Evolutionary conservation across 2,329 filamentous ascomycete species (phyloP).

Genomic region (Periglandula ipomoeae): DNA sequence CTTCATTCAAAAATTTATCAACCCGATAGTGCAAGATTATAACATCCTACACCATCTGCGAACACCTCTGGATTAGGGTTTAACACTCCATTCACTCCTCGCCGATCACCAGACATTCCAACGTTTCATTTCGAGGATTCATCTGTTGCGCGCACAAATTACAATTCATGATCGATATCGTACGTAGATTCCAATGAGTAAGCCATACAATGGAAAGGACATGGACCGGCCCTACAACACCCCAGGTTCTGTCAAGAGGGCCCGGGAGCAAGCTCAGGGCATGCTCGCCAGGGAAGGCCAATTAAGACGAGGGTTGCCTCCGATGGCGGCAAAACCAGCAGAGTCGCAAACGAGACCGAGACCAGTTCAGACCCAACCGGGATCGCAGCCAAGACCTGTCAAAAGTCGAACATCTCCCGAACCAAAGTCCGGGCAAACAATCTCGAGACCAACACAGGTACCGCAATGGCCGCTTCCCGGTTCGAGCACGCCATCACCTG

Average conservation of each 20-base stretch:
- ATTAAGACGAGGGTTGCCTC: slow-evolving; percentile 11
- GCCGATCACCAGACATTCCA: slow-evolving; percentile 10
- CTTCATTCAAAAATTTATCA: not conserved
- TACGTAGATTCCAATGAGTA: slow-evolving; percentile 39
- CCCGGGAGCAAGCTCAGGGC: slow-evolving; percentile 42
- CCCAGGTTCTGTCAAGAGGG: slow-evolving; percentile 43
- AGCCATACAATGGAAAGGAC: slow-evolving; percentile 42
- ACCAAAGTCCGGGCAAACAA: slow-evolving; percentile 19
- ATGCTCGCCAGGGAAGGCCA: slow-evolving; percentile 20
- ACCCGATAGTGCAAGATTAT: slow-evolving; percentile 4
- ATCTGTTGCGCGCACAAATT: not conserved
- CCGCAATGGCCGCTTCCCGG: slow-evolving; percentile 46
- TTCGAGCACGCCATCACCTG: slow-evolving; percentile 26
- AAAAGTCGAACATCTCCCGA: slow-evolving; percentile 16
- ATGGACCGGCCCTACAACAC: slow-evolving; percentile 36
- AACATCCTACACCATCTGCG: slow-evolving; percentile 1
- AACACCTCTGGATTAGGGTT: not conserved
- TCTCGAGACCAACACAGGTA: slow-evolving; percentile 43
- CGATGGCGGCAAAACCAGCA: slow-evolving; percentile 10
- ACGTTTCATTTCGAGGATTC: not conserved
- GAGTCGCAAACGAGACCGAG: not conserved
- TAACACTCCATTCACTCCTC: not conserved
- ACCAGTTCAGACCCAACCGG: slow-evolving; percentile 4
- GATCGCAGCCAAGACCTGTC: slow-evolving; percentile 10
- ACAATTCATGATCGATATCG: slow-evolving; percentile 1